These are phyloP conservation scores for Craterostigma plantagineum DNA, from an alignment of 257 asterid species.

Conservation along the genomic window DNA sequence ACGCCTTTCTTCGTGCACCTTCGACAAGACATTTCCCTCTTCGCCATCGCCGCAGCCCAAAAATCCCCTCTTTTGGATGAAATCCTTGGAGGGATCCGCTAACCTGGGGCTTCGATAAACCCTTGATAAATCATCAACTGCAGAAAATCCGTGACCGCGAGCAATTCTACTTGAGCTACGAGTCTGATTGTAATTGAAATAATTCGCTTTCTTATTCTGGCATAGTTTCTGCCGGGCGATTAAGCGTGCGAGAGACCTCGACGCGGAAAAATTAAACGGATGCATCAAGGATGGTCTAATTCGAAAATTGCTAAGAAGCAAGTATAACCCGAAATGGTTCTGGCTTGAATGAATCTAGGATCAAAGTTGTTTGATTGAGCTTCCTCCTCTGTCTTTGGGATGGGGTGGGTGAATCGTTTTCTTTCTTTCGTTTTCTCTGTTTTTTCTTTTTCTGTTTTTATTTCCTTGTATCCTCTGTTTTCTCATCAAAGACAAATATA, in stretches of 20 bases:
- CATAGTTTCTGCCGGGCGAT: slow-evolving; percentile 13
- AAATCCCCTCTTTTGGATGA: slow-evolving; percentile 48
- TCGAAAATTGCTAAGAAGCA: too few relatives aligned
- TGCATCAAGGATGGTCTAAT: slow-evolving; percentile 21
- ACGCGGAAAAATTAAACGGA: slow-evolving; percentile 16
- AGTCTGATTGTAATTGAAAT: slow-evolving; percentile 12
- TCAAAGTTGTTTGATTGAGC: too few relatives aligned
- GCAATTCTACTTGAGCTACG: slow-evolving; percentile 26
- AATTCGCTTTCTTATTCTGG: slow-evolving; percentile 9
- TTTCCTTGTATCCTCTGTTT: too few relatives aligned
- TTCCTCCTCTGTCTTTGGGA: too few relatives aligned
- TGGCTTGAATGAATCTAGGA: too few relatives aligned
- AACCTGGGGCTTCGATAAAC: slow-evolving; percentile 6
- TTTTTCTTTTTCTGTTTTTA: too few relatives aligned
- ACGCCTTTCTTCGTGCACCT: slow-evolving; percentile 57
- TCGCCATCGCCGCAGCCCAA: slow-evolving; percentile 84
- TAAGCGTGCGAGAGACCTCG: slow-evolving; percentile 22
- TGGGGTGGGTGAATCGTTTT: too few relatives aligned
- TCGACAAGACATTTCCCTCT: slow-evolving; percentile 46
- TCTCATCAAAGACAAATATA: too few relatives aligned
- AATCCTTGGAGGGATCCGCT: slow-evolving; percentile 9
- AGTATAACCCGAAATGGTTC: too few relatives aligned
- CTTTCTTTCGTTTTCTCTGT: too few relatives aligned
- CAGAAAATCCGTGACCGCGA: slow-evolving; percentile 6
- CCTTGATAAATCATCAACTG: slow-evolving; percentile 12